Conservation (phyloP, 2,329 filamentous ascomycete genomes). For the Alternaria ethzedia region DNA sequence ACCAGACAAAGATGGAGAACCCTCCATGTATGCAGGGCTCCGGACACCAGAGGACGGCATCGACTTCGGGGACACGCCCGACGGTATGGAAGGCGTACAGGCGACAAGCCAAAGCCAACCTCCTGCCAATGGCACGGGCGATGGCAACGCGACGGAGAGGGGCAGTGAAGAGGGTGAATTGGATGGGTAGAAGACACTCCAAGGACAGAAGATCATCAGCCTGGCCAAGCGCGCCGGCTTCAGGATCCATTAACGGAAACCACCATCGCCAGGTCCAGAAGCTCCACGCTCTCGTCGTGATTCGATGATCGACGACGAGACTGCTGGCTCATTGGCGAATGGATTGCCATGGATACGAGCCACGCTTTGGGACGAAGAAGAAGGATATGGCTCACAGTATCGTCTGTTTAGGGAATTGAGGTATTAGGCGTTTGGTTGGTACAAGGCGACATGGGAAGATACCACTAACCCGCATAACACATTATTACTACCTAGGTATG, state of each 20-base stretch:
- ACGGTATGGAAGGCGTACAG: conserved; percentile 34
- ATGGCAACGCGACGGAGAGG: conserved; percentile 31
- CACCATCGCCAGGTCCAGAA: neutral
- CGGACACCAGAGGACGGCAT: conserved; percentile 47
- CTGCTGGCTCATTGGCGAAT: neutral
- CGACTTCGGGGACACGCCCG: conserved; percentile 41
- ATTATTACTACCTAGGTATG: neutral
- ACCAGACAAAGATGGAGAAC: conserved; percentile 49
- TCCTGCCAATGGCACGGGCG: conserved; percentile 23
- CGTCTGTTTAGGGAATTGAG: neutral
- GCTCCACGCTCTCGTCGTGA: neutral
- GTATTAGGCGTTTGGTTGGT: conserved; percentile 6
- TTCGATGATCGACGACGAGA: neutral
- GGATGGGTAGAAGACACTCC: conserved; percentile 46
- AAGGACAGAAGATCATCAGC: neutral
- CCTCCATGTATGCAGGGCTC: conserved; percentile 55
- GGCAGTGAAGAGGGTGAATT: conserved; percentile 57
- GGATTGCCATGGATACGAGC: neutral
- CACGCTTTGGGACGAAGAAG: neutral
- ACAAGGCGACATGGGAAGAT: conserved; percentile 4
- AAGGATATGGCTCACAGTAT: neutral
- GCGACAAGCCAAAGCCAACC: conserved; percentile 27
- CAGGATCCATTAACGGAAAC: neutral
- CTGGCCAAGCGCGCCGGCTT: neutral
- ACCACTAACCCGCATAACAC: conserved; percentile 3